phyloP scores from a whole-genome alignment of 2,329 filamentous ascomycete genomes.

The Aureobasidium sp. region DNA sequence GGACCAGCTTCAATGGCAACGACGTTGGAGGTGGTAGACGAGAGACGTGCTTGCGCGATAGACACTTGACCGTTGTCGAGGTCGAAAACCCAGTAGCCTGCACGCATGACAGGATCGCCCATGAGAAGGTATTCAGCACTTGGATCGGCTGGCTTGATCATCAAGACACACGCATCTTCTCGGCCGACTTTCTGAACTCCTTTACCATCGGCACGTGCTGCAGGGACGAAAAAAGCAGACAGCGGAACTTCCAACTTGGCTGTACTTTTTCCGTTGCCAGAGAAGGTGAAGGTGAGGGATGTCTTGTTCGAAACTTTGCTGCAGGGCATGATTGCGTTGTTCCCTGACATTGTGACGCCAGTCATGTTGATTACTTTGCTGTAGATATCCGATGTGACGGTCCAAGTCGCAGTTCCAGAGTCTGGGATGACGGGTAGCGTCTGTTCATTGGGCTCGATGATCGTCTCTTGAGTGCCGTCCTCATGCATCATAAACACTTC shows the following conservation, averaged over 20 bases:
- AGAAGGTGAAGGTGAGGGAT: conserved; percentile 23
- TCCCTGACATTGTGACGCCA: conserved; percentile 17
- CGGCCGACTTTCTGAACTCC: conserved; percentile 17
- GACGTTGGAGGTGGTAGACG: not conserved
- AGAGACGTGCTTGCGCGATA: conserved; percentile 23
- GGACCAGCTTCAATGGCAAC: not conserved
- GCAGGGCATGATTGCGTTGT: conserved; percentile 18
- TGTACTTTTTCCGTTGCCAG: conserved; percentile 14
- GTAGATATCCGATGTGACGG: conserved; percentile 19
- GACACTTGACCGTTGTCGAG: conserved; percentile 28
- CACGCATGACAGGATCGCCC: conserved; percentile 25
- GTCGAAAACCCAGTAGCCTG: conserved; percentile 29
- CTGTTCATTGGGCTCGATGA: conserved; percentile 18
- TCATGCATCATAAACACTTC: conserved; percentile 21
- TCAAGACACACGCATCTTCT: conserved; percentile 10
- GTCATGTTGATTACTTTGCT: conserved; percentile 18
- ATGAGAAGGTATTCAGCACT: conserved; percentile 21
- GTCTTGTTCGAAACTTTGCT: conserved; percentile 19
- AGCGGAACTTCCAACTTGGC: conserved; percentile 23
- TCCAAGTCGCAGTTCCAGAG: conserved; percentile 25
- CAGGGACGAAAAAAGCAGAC: conserved; percentile 23
- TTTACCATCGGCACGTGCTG: conserved; percentile 18
- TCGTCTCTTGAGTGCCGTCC: conserved; percentile 16
- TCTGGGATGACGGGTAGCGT: conserved; percentile 24
- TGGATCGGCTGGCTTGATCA: not conserved